phyloP scores from a whole-genome alignment of 192 early-diverging fungal species.

The Umbelopsis sp. region DNA sequence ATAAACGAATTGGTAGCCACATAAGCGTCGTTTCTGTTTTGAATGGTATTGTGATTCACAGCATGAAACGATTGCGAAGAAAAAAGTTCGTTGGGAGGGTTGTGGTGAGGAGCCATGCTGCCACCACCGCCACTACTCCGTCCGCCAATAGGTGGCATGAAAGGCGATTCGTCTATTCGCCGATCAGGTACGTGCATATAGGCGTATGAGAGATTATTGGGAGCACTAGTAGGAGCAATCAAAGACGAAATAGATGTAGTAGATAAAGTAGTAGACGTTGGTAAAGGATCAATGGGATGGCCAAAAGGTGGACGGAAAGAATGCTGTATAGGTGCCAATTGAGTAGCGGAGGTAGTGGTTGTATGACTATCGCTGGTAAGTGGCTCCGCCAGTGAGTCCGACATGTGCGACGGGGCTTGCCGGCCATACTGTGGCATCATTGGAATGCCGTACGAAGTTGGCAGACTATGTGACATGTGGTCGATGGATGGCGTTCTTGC shows the following conservation, averaged over 20 bases:
- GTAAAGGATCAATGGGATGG: conserved; percentile 4
- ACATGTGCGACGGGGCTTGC: conserved; percentile 9
- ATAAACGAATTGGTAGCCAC: conserved; percentile 18
- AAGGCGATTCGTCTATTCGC: conserved; percentile 7
- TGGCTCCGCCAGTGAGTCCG: not conserved
- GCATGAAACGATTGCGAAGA: conserved; percentile 13
- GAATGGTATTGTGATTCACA: conserved; percentile 1
- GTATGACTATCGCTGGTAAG: not conserved
- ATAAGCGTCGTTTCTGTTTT: conserved; percentile 6
- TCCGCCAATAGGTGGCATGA: conserved; percentile 15
- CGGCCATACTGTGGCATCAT: conserved; percentile 13
- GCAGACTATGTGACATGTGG: conserved; percentile 21
- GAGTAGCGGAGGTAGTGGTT: not conserved
- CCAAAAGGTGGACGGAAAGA: conserved; percentile 11
- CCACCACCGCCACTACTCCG: not conserved
- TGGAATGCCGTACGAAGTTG: conserved; percentile 13
- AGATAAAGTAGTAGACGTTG: not conserved
- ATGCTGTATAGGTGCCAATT: conserved; percentile 9
- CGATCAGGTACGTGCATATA: conserved; percentile 13
- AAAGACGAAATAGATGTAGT: not conserved
- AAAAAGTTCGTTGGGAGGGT: not conserved
- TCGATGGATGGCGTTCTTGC: conserved; percentile 14
- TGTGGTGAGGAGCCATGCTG: not conserved
- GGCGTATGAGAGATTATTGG: not conserved
- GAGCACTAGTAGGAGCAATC: not conserved